Base-by-base conservation (phyloP, 768 basidiomycete genomes). In the Kwoniella europaea region DNA sequence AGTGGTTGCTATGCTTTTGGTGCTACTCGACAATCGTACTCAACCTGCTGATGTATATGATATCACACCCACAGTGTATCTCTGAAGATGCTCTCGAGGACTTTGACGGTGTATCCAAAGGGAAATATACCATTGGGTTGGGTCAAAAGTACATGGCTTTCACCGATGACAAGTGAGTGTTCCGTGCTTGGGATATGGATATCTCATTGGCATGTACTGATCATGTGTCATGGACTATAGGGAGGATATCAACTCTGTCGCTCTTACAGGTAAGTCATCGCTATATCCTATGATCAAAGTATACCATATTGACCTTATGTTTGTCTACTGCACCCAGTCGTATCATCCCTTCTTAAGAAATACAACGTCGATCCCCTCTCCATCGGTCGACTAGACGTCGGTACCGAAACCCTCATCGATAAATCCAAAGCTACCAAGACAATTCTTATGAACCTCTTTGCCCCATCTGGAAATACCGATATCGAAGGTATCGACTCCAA, bases 381-480 rank as follows among this genome's bases (percentile, higher is more conserved):
- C 63, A 94, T 99, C 83, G 97, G 97, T 68, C 94, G 97, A 74
- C 90, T 99, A 69, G 97, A 99, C 74, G 94, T 98, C 68, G 97
- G 97, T 58, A 99, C 97, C 27, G 97, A 99, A 84, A 98, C 97
- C 52, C 93, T 98, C 85, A 97, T 99, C 79, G 97, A 99, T 89
- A 98, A 98, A 87, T 95, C 94, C 54, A 99, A 99, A 85, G 92
- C 96, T 7, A 93, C 94, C 84, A 99, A 99, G 86, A 98, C 97
- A 2, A 91, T 92, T 68, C 89, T 99, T 71, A 98, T 99, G 97
- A 94, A 98, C 85, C 91, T 98, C 80, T 99, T 99, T 82, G 90
- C 91, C 56, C 90, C 89, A 69, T 89, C 90, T 41, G 94, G 94
- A 68, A 99, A 99, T 88, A 89, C 88, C 78, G 97, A 99, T 82